A percentile compares a stretch with the other conserved stretches of the same genome.
phyloP scores from a whole-genome alignment of 768 basidiomycete species.

The Favolaschia claudopus region DNA sequence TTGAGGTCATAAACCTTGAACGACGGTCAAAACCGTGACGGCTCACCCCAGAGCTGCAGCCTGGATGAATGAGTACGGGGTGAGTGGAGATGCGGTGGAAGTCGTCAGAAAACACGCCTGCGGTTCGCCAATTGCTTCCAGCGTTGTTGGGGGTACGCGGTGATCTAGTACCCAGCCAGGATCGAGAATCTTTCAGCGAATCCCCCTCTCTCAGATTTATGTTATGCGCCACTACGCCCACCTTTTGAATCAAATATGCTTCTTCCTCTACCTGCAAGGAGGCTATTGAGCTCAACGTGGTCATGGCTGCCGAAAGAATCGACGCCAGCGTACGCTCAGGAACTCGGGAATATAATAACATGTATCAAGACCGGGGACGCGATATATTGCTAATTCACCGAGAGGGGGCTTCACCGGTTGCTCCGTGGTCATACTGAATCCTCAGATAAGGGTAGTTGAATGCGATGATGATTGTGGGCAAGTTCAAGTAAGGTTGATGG shows the following conservation, averaged over 20 bases:
- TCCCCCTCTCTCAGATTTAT: neutral
- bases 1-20: conserved; percentile 7
- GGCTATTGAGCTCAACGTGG: no score
- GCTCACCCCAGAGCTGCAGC: conserved; percentile 80
- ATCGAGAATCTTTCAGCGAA: conserved; percentile 14
- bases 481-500: no score
- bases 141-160: conserved; percentile 75
- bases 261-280: conserved; percentile 69
- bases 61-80: no score
- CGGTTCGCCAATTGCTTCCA: conserved; percentile 82
- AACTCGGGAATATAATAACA: conserved; percentile 81
- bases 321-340: conserved; percentile 51
- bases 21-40: no score
- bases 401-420: no score
- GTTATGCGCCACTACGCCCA: no score
- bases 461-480: no score
- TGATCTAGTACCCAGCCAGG: no score
- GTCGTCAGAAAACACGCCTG: conserved; percentile 64
- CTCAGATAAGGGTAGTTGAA: no score
- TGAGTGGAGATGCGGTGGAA: no score
- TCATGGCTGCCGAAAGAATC: neutral
- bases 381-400: no score
- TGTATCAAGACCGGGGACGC: conserved; percentile 43
- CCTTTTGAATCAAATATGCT: conserved; percentile 77
- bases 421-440: no score